Conservation (phyloP, 73 alveolate genomes). For the Paramecium bursaria region DNA sequence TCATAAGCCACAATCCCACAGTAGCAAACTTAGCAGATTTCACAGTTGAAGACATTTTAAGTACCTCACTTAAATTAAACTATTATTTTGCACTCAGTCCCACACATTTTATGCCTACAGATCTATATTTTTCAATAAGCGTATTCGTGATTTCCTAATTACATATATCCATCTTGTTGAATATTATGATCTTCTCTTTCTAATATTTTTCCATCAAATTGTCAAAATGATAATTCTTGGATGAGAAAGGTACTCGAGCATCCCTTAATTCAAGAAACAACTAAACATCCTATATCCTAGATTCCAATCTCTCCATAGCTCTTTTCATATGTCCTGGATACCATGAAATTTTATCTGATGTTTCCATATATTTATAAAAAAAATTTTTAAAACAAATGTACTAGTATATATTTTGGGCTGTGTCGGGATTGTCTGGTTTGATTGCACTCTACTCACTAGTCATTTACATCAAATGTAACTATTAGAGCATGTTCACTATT, state of each 20-base stretch:
- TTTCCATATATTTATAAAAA: conserved; percentile 3
- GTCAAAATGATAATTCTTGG: conserved; percentile 75
- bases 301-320: conserved; percentile 76
- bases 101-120: conserved; percentile 63
- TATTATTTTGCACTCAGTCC: conserved; percentile 79
- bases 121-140: conserved; percentile 72
- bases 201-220: conserved; percentile 66
- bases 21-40: conserved; percentile 83
- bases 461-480: too few species aligned
- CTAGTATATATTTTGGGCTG: too few species aligned
- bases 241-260: conserved; percentile 85
- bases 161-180: conserved; percentile 86
- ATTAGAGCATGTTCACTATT: conserved; percentile 13
- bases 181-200: conserved; percentile 78
- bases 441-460: too few species aligned
- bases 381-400: too few species aligned
- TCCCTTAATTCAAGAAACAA: conserved; percentile 89
- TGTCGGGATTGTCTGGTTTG: too few species aligned
- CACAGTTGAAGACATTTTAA: conserved; percentile 61
- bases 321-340: conserved; percentile 94
- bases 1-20: conserved; percentile 89
- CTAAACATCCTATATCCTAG: conserved; percentile 75
- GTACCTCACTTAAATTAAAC: conserved; percentile 72
- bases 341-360: conserved; percentile 80
- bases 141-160: conserved; percentile 71